A percentile compares a stretch with the other conserved stretches of the same genome.
phyloP scores from a whole-genome alignment of 2,329 filamentous ascomycete genomes.

The Aspergillus sp. region DNA sequence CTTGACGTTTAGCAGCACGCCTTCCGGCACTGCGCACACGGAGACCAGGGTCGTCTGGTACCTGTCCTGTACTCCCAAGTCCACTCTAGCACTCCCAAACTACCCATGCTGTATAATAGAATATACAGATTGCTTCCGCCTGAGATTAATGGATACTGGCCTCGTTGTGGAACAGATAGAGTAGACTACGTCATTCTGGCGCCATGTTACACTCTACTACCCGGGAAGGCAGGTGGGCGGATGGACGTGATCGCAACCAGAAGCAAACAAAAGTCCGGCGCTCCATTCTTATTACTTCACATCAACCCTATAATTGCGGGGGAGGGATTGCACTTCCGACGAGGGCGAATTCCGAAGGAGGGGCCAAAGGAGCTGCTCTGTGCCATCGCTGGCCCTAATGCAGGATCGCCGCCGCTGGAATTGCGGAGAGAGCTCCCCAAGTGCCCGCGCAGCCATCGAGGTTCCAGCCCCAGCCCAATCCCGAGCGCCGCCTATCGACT shows the following conservation, averaged over 20 bases:
- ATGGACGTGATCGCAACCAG: neutral
- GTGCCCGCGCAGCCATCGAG: constrained; percentile 9
- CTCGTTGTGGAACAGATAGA: constrained; percentile 11
- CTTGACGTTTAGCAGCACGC: neutral
- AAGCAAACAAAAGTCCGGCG: neutral
- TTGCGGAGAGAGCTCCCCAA: constrained; percentile 21
- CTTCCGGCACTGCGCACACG: neutral
- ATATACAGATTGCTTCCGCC: neutral
- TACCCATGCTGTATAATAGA: too few relatives aligned
- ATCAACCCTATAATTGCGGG: constrained; percentile 6
- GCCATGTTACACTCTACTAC: constrained; percentile 13
- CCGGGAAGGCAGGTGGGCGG: neutral
- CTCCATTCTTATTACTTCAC: neutral
- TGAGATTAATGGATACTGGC: neutral
- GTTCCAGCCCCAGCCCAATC: constrained; percentile 4
- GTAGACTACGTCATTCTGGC: constrained; percentile 20
- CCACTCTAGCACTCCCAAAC: neutral
- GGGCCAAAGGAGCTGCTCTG: neutral
- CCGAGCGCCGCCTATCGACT: neutral
- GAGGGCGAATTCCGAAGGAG: neutral
- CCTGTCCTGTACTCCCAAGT: neutral
- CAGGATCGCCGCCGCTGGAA: constrained; percentile 20
- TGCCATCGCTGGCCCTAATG: constrained; percentile 11
- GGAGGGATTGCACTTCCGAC: constrained; percentile 2
- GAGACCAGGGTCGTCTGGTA: neutral